Evolutionary conservation across 1,284 basidiomycete species (phyloP), one percentile per base, ranked within the genome.

Genomic region (Chalciporus sp.): DNA sequence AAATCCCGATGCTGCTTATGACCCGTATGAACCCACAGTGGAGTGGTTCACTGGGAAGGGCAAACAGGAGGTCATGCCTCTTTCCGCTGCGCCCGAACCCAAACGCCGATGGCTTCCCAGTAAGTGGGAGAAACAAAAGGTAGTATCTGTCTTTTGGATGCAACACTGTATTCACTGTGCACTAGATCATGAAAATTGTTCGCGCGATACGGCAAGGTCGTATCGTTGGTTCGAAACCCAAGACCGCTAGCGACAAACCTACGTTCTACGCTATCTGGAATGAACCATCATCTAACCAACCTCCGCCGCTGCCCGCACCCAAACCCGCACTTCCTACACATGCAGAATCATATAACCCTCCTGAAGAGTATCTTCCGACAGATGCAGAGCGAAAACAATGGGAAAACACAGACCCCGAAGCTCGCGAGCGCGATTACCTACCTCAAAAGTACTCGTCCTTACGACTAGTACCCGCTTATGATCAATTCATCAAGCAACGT

Each of bases 111-210:
- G 96, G 85, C 85, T 98, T 7, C 94, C 96, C 12, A 96, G 93
- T 76, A 99, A 97, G 80, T 99, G 97, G 97, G 97, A 99, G 76
- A 98, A 98, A 76, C 89, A 98, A 81, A 99, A 99, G 84, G 94
- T 91, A 63, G 44, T 26, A n/a, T 44, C 17, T 35, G 27, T 33
- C n/a, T 47, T n/a, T 4, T 23, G 16, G 35, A 42, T 33, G 39
- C 40, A 26, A 19, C 47, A 47, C 26, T 42, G 47, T 49, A 42
- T 47, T 66, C 39, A 61, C 47, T 53, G 40, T 20, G 42, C 35
- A 39, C 28, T 58, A 95, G 93, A 85, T 99, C 62, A 98, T 99
- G 95, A 99, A 99, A 84, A 98, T 99, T 62, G 96, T 99, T 57
- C 94, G 95, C 50, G 96, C 96, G 14, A 99, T 99, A 66, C 88